These are phyloP conservation scores for Phytopythium sindhum DNA, from an alignment of 352 stramenopile genomes.

Conservation along the genomic window DNA sequence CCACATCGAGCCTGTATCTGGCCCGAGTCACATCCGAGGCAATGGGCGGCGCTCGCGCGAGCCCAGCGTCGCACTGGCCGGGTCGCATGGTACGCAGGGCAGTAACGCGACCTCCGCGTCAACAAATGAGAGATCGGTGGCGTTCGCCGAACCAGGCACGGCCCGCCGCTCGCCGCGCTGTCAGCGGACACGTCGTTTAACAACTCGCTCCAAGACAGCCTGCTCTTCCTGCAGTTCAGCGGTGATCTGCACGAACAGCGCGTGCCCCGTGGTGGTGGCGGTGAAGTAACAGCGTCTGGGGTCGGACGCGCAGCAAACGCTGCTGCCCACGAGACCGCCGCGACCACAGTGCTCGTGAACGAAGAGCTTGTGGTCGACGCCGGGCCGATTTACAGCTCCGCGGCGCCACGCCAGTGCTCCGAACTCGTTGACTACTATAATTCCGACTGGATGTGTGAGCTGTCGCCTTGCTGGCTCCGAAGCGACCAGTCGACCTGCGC, in stretches of 20 bases:
- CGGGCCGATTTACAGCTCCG: background rate
- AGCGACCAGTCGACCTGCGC: constrained; percentile 31
- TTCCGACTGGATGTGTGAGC: constrained; percentile 56
- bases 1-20: background rate
- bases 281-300: background rate
- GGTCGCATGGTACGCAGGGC: background rate
- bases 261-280: constrained; percentile 10
- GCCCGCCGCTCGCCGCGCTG: constrained; percentile 12
- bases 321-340: background rate
- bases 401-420: constrained; percentile 2
- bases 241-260: constrained; percentile 13
- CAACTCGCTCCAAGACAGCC: constrained; percentile 56
- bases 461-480: constrained; percentile 57
- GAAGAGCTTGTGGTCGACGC: constrained; percentile 14
- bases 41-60: background rate
- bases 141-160: constrained; percentile 30
- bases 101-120: constrained; percentile 5
- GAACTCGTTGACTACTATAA: constrained; percentile 74
- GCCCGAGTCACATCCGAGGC: constrained; percentile 7
- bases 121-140: constrained; percentile 36
- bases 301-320: background rate
- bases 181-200: constrained; percentile 26
- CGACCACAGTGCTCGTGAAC: constrained; percentile 35
- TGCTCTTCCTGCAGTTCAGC: constrained; percentile 39
- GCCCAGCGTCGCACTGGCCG: background rate